Base-by-base conservation (phyloP, 768 basidiomycete genomes). In the Rhizopogon vinicolor region DNA sequence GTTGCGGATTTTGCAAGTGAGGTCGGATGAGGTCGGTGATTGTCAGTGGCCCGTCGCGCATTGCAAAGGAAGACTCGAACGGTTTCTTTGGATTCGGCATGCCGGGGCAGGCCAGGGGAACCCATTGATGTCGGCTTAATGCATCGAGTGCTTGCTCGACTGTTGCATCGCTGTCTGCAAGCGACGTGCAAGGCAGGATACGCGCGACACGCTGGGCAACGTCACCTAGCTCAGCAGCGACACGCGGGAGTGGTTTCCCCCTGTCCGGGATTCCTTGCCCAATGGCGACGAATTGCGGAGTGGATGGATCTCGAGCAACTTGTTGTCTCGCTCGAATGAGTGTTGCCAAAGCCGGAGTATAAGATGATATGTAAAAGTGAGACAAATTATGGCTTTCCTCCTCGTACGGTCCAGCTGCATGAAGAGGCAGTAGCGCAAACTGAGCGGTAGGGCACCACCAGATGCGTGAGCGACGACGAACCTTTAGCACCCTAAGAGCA, bases 31-130 rank as follows among this genome's bases (percentile, higher is more conserved):
- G 49, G 28, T 65, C 62, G 18, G 59, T 46, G 12, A 70, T 52
- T 3, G 53, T 59, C 29, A 68, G 48, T 0, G 44, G 25, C 25
- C 25, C 25, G 25, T 25, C 25, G 25, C 25, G 25, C 25, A 25
- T 25, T 25, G 25, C 25, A 25, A 25, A 25, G 25, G 25, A 25
- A 25, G 25, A 25, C 25, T 25, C 25, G 25, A 25, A 25, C 25
- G 52, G 72, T 5, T 63, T 56, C 0, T 43, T 33, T 1, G 35
- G 4, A 43, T 65, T 44, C 3, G 65, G 65, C 0, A 37, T 44
- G 0, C 72, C 68, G 19, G 73, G 72, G 9, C 71, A 74, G 0
- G 69, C 67, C 5, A 74, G 50, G 42, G 73, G 71, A 0, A 62
- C 60, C 67, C 69, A 70, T 0, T 53, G 9, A 49, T 68, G 63